Base-by-base conservation (phyloP, 257 asterid genomes). In the Cynanchum wilfordii region DNA sequence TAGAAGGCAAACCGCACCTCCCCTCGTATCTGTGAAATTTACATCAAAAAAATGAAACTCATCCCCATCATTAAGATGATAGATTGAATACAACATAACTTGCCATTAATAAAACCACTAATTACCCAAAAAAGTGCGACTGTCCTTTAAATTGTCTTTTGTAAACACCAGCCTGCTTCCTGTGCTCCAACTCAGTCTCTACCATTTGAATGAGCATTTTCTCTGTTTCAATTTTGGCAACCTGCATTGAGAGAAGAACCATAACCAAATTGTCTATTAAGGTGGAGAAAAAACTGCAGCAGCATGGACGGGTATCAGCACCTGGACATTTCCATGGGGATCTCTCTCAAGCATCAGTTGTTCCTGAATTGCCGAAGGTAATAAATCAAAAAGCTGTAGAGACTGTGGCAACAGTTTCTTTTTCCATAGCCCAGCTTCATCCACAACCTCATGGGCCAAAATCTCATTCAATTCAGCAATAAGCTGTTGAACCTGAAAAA, bases 251-350 rank as follows among this genome's bases (percentile, higher is more conserved):
- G 12, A 40, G n/a, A 76, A 51, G 38, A 70, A 40, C 54, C 12
- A 45, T 66, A 60, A 72, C 33, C 63, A 55, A 30, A 36, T 51
- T 66, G 5, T 10, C 16, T 4, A 65, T 29, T 29, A 44, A 73
- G 52, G 27, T 57, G 62, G 29, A 54, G 5, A 70, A 50, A 36
- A 3, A 10, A 54, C 69, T 57, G 56, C 30, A 57, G 56, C 52
- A 74, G 47, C 42, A 22, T 27, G 12, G 50, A 25, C 9, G 20
- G 50, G 60, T 50, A 49, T 57, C 45, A 49, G 65, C 69, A 91
- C 97, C 95, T 95, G 99, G 72, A 95, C 99, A 79, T 95, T 95
- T 71, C 99, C 99, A 24, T 95, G 98, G 67, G 99, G 99, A 82
- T 95, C 99, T 83, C 99, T 95, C 87, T 95, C 98, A 24, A 95